These are phyloP conservation scores for Hapsidospora chrysogenum DNA, from an alignment of 495 filamentous ascomycete species.

Conservation along the genomic window DNA sequence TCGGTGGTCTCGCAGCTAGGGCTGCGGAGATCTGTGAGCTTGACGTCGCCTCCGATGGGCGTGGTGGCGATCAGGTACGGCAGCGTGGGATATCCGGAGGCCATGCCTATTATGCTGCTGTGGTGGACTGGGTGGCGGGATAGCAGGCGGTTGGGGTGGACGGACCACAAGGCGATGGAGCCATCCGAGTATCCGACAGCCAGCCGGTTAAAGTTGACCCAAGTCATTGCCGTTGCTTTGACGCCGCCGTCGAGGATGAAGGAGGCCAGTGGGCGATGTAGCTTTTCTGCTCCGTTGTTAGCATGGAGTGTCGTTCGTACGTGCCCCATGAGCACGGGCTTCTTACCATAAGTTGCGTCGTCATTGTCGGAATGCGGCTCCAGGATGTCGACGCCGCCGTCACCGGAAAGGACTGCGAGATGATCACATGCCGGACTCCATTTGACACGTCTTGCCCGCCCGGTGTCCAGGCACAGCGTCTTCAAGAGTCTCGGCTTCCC, in stretches of 20 bases:
- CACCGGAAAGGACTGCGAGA: slow-evolving; percentile 21
- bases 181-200: slow-evolving; percentile 29
- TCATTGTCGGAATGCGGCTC: too few species aligned
- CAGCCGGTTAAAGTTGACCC: slow-evolving; percentile 30
- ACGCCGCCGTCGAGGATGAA: slow-evolving; percentile 26
- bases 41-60: slow-evolving; percentile 27
- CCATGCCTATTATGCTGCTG: slow-evolving; percentile 27
- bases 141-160: slow-evolving; percentile 20
- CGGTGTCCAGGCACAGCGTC: slow-evolving; percentile 22
- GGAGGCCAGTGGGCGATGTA: slow-evolving; percentile 19
- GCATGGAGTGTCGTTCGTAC: neutral
- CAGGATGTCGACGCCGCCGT: slow-evolving; percentile 24
- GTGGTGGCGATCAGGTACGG: slow-evolving; percentile 26
- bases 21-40: slow-evolving; percentile 24
- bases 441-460: slow-evolving; percentile 19
- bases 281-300: slow-evolving; percentile 16
- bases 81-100: slow-evolving; percentile 27
- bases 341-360: slow-evolving; percentile 17
- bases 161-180: slow-evolving; percentile 29
- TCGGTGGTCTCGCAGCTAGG: slow-evolving; percentile 29
- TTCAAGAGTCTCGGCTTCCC: slow-evolving; percentile 6
- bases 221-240: slow-evolving; percentile 27
- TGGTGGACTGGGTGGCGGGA: slow-evolving; percentile 23
- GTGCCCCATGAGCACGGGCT: neutral
- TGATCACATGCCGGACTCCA: slow-evolving; percentile 25